These are phyloP conservation scores for Diplocarpon mali DNA, from an alignment of 2,329 filamentous ascomycete genomes.

Conservation along the genomic window DNA sequence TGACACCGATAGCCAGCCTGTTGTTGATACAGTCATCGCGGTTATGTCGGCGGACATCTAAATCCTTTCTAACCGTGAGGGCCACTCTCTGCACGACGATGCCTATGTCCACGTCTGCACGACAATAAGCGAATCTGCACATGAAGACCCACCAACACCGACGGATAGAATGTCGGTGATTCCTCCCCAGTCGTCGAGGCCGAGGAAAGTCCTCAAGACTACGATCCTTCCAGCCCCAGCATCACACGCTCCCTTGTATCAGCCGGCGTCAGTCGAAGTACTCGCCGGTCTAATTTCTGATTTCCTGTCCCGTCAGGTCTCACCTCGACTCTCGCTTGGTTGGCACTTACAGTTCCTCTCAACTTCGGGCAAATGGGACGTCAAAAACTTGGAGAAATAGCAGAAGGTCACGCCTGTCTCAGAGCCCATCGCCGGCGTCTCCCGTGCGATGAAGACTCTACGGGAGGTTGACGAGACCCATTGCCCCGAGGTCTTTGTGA, in stretches of 20 bases:
- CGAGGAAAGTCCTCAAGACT: slow-evolving; percentile 49
- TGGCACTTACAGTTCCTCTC: slow-evolving; percentile 90
- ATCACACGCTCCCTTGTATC: slow-evolving; percentile 76
- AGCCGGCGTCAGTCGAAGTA: slow-evolving; percentile 61
- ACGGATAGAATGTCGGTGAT: slow-evolving; percentile 33
- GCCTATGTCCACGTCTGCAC: slow-evolving; percentile 29
- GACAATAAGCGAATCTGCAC: slow-evolving; percentile 28
- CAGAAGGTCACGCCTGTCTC: slow-evolving; percentile 69
- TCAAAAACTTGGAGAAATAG: slow-evolving; percentile 94
- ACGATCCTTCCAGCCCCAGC: slow-evolving; percentile 65
- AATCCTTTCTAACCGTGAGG: slow-evolving; percentile 4
- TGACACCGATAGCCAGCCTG: slow-evolving; percentile 26
- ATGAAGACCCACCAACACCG: slow-evolving; percentile 37
- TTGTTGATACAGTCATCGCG: slow-evolving; percentile 40
- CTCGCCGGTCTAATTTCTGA: slow-evolving; percentile 73
- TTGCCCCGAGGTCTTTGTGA: slow-evolving; percentile 61
- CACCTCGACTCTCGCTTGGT: slow-evolving; percentile 65
- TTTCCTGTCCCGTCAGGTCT: slow-evolving; percentile 67
- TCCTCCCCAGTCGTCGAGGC: slow-evolving; percentile 38
- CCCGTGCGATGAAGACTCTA: slow-evolving; percentile 86
- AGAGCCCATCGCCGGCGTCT: slow-evolving; percentile 63
- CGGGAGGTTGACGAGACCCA: slow-evolving; percentile 80
- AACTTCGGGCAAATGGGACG: slow-evolving; percentile 91
- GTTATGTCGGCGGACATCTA: slow-evolving; percentile 27
- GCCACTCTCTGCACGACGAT: slow-evolving; percentile 29